A percentile compares a stretch with the other conserved stretches of the same genome.
phyloP scores from a whole-genome alignment of 305 asterid species.

The Rubia balearica region DNA sequence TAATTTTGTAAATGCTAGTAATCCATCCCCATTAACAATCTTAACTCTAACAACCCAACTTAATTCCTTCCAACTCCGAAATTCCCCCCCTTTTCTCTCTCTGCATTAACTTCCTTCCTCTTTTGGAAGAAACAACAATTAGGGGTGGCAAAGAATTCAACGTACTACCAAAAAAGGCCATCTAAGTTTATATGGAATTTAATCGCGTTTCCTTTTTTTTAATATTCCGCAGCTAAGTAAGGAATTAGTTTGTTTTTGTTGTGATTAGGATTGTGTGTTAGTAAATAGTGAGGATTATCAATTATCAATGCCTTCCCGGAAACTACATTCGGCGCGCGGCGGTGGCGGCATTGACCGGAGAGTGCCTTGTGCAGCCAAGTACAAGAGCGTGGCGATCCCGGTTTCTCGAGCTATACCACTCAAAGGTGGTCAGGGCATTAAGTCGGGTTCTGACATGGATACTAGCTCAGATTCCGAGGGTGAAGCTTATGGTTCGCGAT shows the following conservation, averaged over 20 bases:
- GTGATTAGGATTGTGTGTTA: slow-evolving; percentile 14
- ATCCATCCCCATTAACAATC: slow-evolving; percentile 3
- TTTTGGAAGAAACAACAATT: not conserved
- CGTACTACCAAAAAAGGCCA: not conserved
- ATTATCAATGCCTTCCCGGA: slow-evolving; percentile 37
- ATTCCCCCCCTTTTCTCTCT: not conserved
- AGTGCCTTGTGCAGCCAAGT: slow-evolving; percentile 49
- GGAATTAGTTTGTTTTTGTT: not conserved
- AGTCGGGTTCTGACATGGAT: slow-evolving; percentile 63
- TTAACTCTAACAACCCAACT: slow-evolving; percentile 3
- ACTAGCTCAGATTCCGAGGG: slow-evolving; percentile 65
- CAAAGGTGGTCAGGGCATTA: slow-evolving; percentile 24
- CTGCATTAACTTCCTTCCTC: slow-evolving; percentile 8
- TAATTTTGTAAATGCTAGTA: slow-evolving; percentile 12
- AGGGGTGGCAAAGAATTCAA: not conserved
- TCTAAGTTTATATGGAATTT: not conserved
- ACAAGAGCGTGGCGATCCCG: slow-evolving; percentile 41
- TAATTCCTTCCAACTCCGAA: not conserved
- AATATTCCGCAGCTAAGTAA: not conserved
- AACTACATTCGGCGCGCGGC: slow-evolving; percentile 18
- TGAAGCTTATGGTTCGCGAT: slow-evolving; percentile 48
- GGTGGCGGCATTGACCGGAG: slow-evolving; percentile 40
- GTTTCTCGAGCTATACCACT: slow-evolving; percentile 24
- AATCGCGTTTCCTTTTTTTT: not conserved
- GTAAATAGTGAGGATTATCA: slow-evolving; percentile 3